These are phyloP conservation scores for Candolleomyces aberdarensis DNA, from an alignment of 768 basidiomycete genomes.

Conservation along the genomic window DNA sequence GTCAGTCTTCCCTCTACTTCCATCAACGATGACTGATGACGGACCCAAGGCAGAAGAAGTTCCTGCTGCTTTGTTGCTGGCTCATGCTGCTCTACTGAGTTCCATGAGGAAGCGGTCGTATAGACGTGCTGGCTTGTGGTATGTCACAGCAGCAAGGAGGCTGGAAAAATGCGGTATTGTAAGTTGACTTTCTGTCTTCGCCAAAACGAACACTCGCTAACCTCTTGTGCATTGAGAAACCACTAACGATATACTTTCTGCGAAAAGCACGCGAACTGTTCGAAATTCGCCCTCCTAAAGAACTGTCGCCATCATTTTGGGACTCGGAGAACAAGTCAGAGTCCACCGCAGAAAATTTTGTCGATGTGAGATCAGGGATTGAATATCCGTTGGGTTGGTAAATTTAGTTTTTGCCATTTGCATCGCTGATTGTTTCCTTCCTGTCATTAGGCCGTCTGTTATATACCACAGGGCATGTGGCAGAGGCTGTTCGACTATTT, in stretches of 20 bases:
- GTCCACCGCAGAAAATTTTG: conserved; percentile 43
- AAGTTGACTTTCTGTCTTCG: conserved; percentile 11
- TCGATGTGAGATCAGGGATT: conserved; percentile 66
- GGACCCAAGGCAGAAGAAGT: conserved; percentile 73
- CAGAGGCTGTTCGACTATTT: conserved; percentile 75
- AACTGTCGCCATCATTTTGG: conserved; percentile 79
- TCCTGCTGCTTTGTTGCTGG: conserved; percentile 73
- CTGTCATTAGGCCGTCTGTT: conserved; percentile 64
- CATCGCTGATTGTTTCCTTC: neutral
- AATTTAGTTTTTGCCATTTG: neutral
- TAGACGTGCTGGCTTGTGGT: conserved; percentile 77
- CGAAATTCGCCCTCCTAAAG: conserved; percentile 45
- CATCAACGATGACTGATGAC: conserved; percentile 20
- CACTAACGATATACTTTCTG: conserved; percentile 79
- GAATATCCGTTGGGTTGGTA: conserved; percentile 73
- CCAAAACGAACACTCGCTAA: neutral
- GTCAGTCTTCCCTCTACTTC: conserved; percentile 41
- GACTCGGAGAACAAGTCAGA: conserved; percentile 57
- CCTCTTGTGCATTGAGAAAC: conserved; percentile 53
- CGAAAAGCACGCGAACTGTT: conserved; percentile 68
- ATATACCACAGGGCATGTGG: conserved; percentile 86
- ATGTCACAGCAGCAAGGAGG: conserved; percentile 68
- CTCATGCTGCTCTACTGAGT: conserved; percentile 75
- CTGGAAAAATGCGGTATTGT: conserved; percentile 86
- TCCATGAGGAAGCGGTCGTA: conserved; percentile 45